These are phyloP conservation scores for Phanerochaete sordida DNA, from an alignment of 768 basidiomycete species.

Conservation along the genomic window DNA sequence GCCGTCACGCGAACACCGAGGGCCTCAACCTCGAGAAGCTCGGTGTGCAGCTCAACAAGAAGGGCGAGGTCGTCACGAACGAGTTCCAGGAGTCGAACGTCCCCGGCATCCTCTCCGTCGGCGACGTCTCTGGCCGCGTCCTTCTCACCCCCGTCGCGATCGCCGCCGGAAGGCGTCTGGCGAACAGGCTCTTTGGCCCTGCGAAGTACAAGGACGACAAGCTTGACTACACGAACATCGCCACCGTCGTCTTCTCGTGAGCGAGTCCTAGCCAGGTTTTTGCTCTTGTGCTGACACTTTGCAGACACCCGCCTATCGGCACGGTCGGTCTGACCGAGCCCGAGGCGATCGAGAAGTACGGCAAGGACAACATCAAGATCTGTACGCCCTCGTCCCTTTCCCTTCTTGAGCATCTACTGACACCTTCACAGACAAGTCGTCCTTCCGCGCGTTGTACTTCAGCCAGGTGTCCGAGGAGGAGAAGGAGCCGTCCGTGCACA, in stretches of 20 bases:
- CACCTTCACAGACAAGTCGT: conserved; percentile 58
- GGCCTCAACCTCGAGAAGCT: conserved; percentile 73
- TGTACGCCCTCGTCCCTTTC: conserved; percentile 51
- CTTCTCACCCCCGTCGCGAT: conserved; percentile 96
- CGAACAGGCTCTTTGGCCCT: conserved; percentile 89
- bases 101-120: conserved; percentile 73
- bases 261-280: conserved; percentile 29
- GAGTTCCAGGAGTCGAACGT: conserved; percentile 85
- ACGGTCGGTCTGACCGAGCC: conserved; percentile 94
- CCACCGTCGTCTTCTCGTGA: conserved; percentile 95
- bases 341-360: conserved; percentile 84
- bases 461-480: conserved; percentile 86
- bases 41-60: conserved; percentile 70
- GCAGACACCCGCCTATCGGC: conserved; percentile 91
- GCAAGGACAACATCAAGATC: conserved; percentile 83
- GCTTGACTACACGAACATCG: conserved; percentile 84
- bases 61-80: conserved; percentile 86
- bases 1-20: conserved; percentile 78
- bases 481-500: conserved; percentile 95
- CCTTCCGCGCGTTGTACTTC: conserved; percentile 86
- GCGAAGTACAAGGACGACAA: conserved; percentile 85
- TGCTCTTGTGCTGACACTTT: background rate
- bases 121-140: conserved; percentile 91
- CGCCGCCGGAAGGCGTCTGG: conserved; percentile 85
- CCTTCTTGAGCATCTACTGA: background rate